Conservation (phyloP, 2,329 filamentous ascomycete species). For the Neurospora crassa region DNA sequence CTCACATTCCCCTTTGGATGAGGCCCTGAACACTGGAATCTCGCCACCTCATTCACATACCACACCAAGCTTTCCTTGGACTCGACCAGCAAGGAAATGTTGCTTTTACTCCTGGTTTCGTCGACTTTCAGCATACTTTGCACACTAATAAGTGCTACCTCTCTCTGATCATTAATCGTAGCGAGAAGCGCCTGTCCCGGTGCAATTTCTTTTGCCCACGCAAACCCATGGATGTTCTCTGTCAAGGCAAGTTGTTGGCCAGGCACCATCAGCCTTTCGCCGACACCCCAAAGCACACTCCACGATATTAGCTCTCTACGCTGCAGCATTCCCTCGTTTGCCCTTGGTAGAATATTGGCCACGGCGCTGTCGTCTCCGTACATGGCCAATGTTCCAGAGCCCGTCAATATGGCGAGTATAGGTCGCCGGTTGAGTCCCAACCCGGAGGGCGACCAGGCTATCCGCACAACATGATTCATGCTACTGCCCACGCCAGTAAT, state of each 20-base stretch:
- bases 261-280: slow-evolving; percentile 40
- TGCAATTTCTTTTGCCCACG: slow-evolving; percentile 39
- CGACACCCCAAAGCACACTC: slow-evolving; percentile 47
- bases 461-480: slow-evolving; percentile 43
- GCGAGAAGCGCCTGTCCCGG: slow-evolving; percentile 36
- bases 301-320: slow-evolving; percentile 31
- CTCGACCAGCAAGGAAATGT: slow-evolving; percentile 7
- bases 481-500: slow-evolving; percentile 40
- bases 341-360: slow-evolving; percentile 11
- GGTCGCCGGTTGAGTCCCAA: slow-evolving; percentile 45
- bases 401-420: slow-evolving; percentile 40
- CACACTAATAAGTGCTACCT: slow-evolving; percentile 42
- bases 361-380: slow-evolving; percentile 37
- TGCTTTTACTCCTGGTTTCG: slow-evolving; percentile 12
- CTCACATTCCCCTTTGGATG: slow-evolving; percentile 29
- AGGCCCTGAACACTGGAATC: slow-evolving; percentile 38
- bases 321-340: slow-evolving; percentile 19
- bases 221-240: slow-evolving; percentile 40
- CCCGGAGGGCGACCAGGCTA: slow-evolving; percentile 50
- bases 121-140: slow-evolving; percentile 28
- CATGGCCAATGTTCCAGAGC: slow-evolving; percentile 38
- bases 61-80: slow-evolving; percentile 26
- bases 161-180: slow-evolving; percentile 39
- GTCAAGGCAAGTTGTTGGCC: slow-evolving; percentile 29
- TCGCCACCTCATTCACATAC: slow-evolving; percentile 39